Base-by-base conservation (phyloP, 805 yeast species). In the Myxozyma monticola region DNA sequence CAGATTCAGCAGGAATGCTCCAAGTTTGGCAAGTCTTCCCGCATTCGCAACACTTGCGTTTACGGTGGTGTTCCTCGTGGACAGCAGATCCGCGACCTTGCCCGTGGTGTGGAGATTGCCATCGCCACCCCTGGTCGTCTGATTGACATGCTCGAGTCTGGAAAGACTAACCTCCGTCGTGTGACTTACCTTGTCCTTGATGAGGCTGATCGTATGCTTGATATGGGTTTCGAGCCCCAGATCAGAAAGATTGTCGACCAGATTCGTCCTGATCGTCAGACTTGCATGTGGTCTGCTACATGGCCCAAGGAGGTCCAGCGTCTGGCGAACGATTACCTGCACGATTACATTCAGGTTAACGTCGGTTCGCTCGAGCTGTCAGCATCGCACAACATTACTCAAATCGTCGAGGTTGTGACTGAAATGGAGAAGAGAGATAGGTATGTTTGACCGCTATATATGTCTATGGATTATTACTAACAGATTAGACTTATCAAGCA, bases 191-290 rank as follows among this genome's bases (percentile, higher is more conserved):
- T 93, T 70, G 98, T 93, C 57, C 79, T 93, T 65, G 99, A 93
- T 73, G 99, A 93, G 81, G 99, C 99, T 66, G 99, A 93, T 75
- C 87, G 99, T 79, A 93, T 93, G 99, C 82, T 93, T 75, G 99
- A 93, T 77, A 93, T 93, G 99, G 99, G 99, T 71, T 93, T 93
- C 72, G 99, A 93, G 78, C 98, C 98, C 62, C 98, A 91, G 80
- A 93, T 93, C 72, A 84, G 99, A 79, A 91, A 91, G 76, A 93
- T 93, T 72, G 91, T 93, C 62, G 62, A 58, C 37, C 98, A 91
- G 79, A 93, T 93, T 70, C 87, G 99, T 77, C 99, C 99, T 56
- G 99, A 93, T 72, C 89, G 98, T 79, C 99, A 93, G 77, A 93
- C 99, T 55, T 79, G 91, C 65, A 88, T 93, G 97, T 93, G 98